Evolutionary conservation across 2,329 filamentous ascomycete genomes (phyloP), one percentile per base, ranked within the genome.

Genomic region (Plectosphaerella plurivora): DNA sequence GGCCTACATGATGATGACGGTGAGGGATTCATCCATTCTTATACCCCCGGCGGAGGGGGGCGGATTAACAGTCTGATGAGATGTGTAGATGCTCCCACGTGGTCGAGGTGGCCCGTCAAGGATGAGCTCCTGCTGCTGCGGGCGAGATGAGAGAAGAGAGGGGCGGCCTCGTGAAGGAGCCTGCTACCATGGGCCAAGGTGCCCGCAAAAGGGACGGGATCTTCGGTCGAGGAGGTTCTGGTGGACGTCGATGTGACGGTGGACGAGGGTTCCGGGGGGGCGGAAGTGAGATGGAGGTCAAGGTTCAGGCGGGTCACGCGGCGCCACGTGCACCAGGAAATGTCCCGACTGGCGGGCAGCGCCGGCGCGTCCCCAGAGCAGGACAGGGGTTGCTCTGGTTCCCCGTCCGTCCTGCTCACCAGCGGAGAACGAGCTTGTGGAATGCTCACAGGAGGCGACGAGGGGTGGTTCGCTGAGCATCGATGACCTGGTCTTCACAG

Each of bases 1-100:
- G 53, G 39, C 25, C 53, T 49, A 18, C 48, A 55, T 33, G 28
- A 33, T 16, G 53, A 49, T 46, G 25, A 50, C 39, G 3, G 22
- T 28, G 39, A 48, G 47, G 50, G 51, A 51, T 45, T 45, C 55
- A 56, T 56, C 53, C 55, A 56, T 56, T 45, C 41, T 55, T 54
- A 51, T 55, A 36, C 6, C 28, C 28, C 28, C 28, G 9, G 14
- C 39, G 22, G n/a, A 35, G 45, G 45, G 15, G 15, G 45, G 25
- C 20, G 24, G 33, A 22, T 42, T 51, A 28, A 33, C 33, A 52
- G 39, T 28, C 45, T 18, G 39, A 12, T 10, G 33, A 15, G 10
- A 22, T 22, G 22, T 22, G 22, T 22, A 28, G 28, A 16, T 10
- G n/a, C 10, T 36, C 15, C 28, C 39, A 37, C 20, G 9, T 45